Evolutionary conservation across 1,284 basidiomycete species (phyloP).

Genomic region (Pholiota adiposa): DNA sequence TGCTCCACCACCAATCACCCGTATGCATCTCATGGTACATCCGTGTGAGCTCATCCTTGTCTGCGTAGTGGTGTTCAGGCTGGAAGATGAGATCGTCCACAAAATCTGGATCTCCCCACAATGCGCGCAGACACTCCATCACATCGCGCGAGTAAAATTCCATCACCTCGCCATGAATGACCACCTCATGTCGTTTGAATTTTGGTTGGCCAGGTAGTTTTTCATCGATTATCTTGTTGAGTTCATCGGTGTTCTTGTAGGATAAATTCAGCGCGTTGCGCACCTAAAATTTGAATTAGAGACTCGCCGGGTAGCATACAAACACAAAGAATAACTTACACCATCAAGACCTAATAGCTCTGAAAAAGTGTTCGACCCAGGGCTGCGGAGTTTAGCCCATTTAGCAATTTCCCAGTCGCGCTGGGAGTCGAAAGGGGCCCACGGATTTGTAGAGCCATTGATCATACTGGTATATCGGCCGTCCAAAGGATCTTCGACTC

Average conservation of each 20-base stretch:
- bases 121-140: constrained; percentile 5
- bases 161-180: constrained; percentile 5
- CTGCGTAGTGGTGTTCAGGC: constrained; percentile 12
- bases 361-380: constrained; percentile 33
- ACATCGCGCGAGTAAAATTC: constrained; percentile 11
- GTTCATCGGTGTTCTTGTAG: constrained; percentile 16
- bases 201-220: constrained; percentile 8
- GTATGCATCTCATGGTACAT: constrained; percentile 22
- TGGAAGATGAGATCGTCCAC: background rate
- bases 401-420: constrained; percentile 35
- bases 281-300: no score
- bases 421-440: constrained; percentile 19
- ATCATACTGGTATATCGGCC: no score
- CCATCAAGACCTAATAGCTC: constrained; percentile 31
- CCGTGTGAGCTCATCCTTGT: background rate
- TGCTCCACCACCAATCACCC: constrained; percentile 21
- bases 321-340: constrained; percentile 9
- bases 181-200: constrained; percentile 14
- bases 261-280: background rate
- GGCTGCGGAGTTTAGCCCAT: constrained; percentile 37
- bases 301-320: no score
- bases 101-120: constrained; percentile 13
- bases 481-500: no score
- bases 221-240: constrained; percentile 19
- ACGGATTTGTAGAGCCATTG: background rate